Base-by-base conservation (phyloP, 345 rosid species). In the Theobroma cacao region DNA sequence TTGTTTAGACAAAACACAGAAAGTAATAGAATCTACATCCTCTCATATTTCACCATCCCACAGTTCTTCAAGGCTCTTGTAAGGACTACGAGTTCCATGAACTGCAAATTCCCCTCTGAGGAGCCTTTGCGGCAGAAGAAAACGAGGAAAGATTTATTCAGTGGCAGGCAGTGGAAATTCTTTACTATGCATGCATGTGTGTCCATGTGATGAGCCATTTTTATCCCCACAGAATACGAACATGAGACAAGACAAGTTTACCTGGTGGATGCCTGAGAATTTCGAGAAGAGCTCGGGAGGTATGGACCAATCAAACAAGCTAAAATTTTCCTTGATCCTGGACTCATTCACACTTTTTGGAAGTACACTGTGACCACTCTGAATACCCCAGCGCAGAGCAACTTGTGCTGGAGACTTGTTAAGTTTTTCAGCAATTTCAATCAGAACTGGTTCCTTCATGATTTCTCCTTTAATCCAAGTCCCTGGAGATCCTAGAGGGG, bases 11-110 rank as follows among this genome's bases (percentile, higher is more conserved):
- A 33, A 74, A 40, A 45, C 38, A 26, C 1, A 45, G 48, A 33
- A 5, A 26, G 17, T 45, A 14, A 45, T n/a, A 30, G 22, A 31
- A 38, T 41, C 40, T 11, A 3, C 2, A 62, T 64, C 63, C 64
- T 70, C 72, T 87, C 86, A 90, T 79, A 86, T 85, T 77, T 90
- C 88, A 22, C 89, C 89, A 78, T 87, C 92, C 92, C 92, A 87
- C 38, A 87, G 53, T 74, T 87, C 86, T 74, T 85, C 79, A 3
- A 86, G 86, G 82, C 80, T 88, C 80, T 84, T 85, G 65, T 85
- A 88, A 45, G 91, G 93, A 67, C 90, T 88, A 28, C n/a, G 34
- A 64, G 80, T 84, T 73, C 79, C 82, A 47, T 87, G 91, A 22
- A 88, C 22, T 10, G 89, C 90, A 17, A 83, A 87, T 74, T 81